Evolutionary conservation across 306 rosid genomes (phyloP).

Genomic region (Abrus pulchellus): DNA sequence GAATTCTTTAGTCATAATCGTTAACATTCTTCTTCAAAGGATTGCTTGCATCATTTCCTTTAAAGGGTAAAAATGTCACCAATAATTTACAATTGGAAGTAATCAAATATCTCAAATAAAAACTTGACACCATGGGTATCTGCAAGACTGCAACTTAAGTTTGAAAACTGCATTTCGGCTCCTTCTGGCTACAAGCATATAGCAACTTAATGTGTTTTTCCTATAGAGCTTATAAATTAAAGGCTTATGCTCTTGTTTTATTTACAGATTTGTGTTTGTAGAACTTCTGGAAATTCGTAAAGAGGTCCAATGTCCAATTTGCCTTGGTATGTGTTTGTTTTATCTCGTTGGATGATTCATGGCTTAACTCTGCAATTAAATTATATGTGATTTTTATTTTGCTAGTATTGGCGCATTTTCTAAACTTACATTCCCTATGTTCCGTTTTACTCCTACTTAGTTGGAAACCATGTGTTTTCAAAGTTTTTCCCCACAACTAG

Average conservation of each 20-base stretch:
- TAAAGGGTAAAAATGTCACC: background rate
- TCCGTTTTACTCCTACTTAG: background rate
- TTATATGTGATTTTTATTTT: background rate
- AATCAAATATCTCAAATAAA: background rate
- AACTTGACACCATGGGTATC: background rate
- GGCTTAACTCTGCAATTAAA: background rate
- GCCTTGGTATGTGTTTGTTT: conserved; percentile 69
- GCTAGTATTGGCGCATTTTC: background rate
- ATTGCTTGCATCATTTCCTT: background rate
- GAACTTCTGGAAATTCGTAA: conserved; percentile 68
- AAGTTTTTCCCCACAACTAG: background rate
- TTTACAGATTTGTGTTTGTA: conserved; percentile 68
- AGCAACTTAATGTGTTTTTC: background rate
- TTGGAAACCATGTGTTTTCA: background rate
- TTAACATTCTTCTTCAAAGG: conserved; percentile 27
- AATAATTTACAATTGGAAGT: background rate
- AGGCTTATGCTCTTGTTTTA: conserved; percentile 35
- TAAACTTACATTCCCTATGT: background rate
- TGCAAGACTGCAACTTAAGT: background rate
- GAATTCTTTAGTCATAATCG: background rate
- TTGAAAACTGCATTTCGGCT: background rate
- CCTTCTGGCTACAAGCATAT: background rate
- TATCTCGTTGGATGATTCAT: conserved; percentile 8
- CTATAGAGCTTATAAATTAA: background rate
- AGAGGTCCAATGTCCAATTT: conserved; percentile 86